Conservation (phyloP, 1,284 basidiomycete species). For the Cystobasidium slooffiae region DNA sequence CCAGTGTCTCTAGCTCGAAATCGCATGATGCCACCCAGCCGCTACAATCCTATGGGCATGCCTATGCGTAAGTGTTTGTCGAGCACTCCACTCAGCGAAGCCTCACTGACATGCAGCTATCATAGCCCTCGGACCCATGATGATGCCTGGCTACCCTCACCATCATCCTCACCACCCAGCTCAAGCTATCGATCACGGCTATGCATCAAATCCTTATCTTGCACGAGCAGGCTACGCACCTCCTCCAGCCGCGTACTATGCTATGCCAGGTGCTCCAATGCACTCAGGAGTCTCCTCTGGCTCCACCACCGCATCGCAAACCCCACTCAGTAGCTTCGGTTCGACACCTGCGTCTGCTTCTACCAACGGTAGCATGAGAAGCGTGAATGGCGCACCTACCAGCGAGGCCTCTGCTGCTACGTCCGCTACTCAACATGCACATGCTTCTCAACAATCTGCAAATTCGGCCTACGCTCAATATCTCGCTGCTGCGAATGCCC, state of each 20-base stretch:
- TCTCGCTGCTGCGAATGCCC: slow-evolving; percentile 31
- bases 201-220: slow-evolving; percentile 29
- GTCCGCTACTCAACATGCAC: slow-evolving; percentile 17
- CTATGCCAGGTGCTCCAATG: slow-evolving; percentile 18
- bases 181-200: slow-evolving; percentile 32
- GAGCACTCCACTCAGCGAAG: neutral
- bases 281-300: slow-evolving; percentile 12
- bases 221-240: slow-evolving; percentile 5
- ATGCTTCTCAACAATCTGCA: neutral
- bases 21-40: slow-evolving; percentile 31
- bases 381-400: slow-evolving; percentile 4
- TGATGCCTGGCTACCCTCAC: slow-evolving; percentile 27
- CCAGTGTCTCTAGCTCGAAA: slow-evolving; percentile 30
- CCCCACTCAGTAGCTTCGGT: slow-evolving; percentile 30
- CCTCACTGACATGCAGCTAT: neutral
- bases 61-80: slow-evolving; percentile 25
- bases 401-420: slow-evolving; percentile 28
- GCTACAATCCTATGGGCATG: slow-evolving; percentile 42
- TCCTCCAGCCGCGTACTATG: slow-evolving; percentile 25
- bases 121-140: slow-evolving; percentile 22
- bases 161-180: slow-evolving; percentile 8
- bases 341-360: slow-evolving; percentile 9
- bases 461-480: slow-evolving; percentile 33
- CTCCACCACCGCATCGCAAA: slow-evolving; percentile 14
- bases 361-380: slow-evolving; percentile 7